A percentile compares a stretch with the other conserved stretches of the same genome.
Evolutionary conservation across 306 rosid genomes (phyloP).

Genomic region (Cicer cuneatum): DNA sequence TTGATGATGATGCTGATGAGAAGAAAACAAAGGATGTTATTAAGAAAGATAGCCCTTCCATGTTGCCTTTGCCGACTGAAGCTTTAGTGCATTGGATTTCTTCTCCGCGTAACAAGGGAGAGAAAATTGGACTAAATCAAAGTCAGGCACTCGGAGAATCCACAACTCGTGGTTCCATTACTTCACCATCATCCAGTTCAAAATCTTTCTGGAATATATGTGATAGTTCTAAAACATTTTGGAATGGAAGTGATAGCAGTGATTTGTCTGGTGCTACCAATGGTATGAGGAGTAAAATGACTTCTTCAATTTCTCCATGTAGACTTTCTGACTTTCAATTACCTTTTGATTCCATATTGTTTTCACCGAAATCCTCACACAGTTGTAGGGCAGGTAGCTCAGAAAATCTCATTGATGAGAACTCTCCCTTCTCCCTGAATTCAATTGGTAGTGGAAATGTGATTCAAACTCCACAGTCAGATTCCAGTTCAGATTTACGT

Average conservation of each 20-base stretch:
- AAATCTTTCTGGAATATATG: conserved; percentile 45
- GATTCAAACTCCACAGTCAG: conserved; percentile 77
- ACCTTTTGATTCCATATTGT: conserved; percentile 53
- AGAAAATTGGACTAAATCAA: conserved; percentile 45
- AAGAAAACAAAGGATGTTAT: conserved; percentile 28
- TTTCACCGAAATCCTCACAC: conserved; percentile 53
- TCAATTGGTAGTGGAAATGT: conserved; percentile 73
- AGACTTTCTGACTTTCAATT: conserved; percentile 56
- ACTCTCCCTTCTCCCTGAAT: conserved; percentile 67
- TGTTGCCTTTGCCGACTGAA: conserved; percentile 71
- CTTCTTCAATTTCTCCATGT: conserved; percentile 49
- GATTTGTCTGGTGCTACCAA: conserved; percentile 41
- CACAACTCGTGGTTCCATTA: conserved; percentile 44
- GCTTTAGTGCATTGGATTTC: conserved; percentile 84
- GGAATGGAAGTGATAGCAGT: conserved; percentile 51
- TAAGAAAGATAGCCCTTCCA: conserved; percentile 45
- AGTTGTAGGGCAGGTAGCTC: conserved; percentile 41
- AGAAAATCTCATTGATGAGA: conserved; percentile 50
- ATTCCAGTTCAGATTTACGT: conserved; percentile 56
- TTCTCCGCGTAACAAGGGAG: conserved; percentile 64
- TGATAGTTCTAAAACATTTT: conserved; percentile 51
- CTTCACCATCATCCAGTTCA: conserved; percentile 52
- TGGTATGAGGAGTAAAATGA: conserved; percentile 42
- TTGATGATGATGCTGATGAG: conserved; percentile 54
- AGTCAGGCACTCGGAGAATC: conserved; percentile 53